These are phyloP conservation scores for Atkinsonella texensis DNA, from an alignment of 2,329 filamentous ascomycete genomes.

Conservation along the genomic window DNA sequence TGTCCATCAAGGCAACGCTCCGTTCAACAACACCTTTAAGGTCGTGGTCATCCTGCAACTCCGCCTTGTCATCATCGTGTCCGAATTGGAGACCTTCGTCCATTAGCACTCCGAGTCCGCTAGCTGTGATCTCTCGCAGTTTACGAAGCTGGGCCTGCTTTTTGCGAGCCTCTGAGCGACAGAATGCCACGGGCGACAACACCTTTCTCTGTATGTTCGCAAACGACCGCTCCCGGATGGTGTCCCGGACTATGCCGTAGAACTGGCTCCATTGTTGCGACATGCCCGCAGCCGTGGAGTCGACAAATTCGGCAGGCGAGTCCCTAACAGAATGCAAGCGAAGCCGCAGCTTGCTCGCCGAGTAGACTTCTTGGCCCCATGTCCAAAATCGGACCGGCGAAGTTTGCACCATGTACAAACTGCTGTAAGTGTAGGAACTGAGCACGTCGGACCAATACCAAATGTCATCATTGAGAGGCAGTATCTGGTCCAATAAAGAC, in stretches of 20 bases:
- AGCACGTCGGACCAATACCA: constrained; percentile 94
- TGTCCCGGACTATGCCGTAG: constrained; percentile 68
- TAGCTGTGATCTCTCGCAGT: constrained; percentile 70
- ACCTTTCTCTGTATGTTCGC: constrained; percentile 59
- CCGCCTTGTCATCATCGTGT: constrained; percentile 45
- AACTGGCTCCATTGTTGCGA: constrained; percentile 54
- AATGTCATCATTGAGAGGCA: constrained; percentile 73
- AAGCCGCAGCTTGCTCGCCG: constrained; percentile 41
- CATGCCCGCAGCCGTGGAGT: constrained; percentile 26
- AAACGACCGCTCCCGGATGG: constrained; percentile 60
- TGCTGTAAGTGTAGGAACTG: constrained; percentile 64
- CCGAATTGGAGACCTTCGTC: constrained; percentile 70
- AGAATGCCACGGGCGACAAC: constrained; percentile 65
- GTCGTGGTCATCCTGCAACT: constrained; percentile 35
- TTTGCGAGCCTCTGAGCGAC: constrained; percentile 59
- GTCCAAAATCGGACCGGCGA: constrained; percentile 64
- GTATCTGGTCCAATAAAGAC: constrained; percentile 68
- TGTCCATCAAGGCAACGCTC: constrained; percentile 77
- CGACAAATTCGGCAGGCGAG: constrained; percentile 20
- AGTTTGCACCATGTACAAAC: constrained; percentile 76
- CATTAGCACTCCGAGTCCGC: constrained; percentile 75
- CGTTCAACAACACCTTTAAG: constrained; percentile 65
- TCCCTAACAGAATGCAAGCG: constrained; percentile 19
- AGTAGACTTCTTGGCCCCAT: constrained; percentile 59
- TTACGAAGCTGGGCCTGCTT: constrained; percentile 63